Percentiles rank a stretch among this genome's conserved stretches.
phyloP scores from a whole-genome alignment of 306 rosid species.

The Vachellia collinsii region DNA sequence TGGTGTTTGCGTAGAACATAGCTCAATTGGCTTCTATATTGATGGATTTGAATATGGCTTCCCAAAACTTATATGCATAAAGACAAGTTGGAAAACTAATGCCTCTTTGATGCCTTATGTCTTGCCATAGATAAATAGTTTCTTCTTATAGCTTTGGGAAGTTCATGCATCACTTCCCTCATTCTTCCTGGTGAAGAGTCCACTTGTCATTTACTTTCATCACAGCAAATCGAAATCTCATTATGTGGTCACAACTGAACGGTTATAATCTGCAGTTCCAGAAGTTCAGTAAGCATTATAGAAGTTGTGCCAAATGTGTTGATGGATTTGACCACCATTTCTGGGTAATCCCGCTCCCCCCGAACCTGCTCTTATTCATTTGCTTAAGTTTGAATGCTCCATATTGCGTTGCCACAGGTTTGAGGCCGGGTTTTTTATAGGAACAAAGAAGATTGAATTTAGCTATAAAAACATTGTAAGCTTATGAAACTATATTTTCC shows the following conservation, averaged over 20 bases:
- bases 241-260: conserved; percentile 18
- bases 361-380: conserved; percentile 7
- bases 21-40: conserved; percentile 11
- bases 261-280: conserved; percentile 57
- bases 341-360: conserved; percentile 66
- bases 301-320: conserved; percentile 88
- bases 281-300: conserved; percentile 87
- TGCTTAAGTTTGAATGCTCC: conserved; percentile 2
- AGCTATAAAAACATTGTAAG: neutral
- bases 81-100: conserved; percentile 6
- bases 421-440: conserved; percentile 11
- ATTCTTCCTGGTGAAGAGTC: conserved; percentile 15
- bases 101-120: conserved; percentile 4
- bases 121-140: conserved; percentile 3
- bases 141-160: neutral
- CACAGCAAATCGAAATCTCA: conserved; percentile 20
- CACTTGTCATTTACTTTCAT: conserved; percentile 26
- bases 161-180: conserved; percentile 3
- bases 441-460: too few relatives aligned
- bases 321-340: conserved; percentile 92
- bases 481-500: conserved; percentile 18
- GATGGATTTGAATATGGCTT: conserved; percentile 19
- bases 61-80: neutral
- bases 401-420: conserved; percentile 13
- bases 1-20: conserved; percentile 11